Base-by-base conservation (phyloP, 345 rosid species). In the Salix viminalis region DNA sequence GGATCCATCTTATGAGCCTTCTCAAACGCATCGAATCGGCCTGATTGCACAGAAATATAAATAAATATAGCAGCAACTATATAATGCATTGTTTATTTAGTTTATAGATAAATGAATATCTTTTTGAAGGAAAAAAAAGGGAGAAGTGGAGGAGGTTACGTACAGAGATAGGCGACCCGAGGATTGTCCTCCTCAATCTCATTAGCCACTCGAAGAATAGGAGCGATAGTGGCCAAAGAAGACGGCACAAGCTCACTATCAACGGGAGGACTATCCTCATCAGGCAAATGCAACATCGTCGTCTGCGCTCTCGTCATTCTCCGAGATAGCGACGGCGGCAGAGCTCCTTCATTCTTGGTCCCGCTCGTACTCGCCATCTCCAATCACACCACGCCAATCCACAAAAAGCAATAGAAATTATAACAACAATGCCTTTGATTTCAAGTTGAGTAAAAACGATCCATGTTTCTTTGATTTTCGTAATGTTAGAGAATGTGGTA, bases 231-330 rank as follows among this genome's bases (percentile, higher is more conserved):
- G 13, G 91, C 89, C 16, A 96, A 80, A 46, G 98, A 92, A 24
- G 99, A 94, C 13, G 98, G 99, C 15, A 94, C 97, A 15, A 92
- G 87, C 85, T 96, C 97, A 76, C 99, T 96, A 65, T 96, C 99
- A 21, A 89, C 77, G 5, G 76, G 76, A 4, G 82, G 21, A 37
- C 44, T 66, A 60, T 92, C 97, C 34, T 89, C 91, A 6, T 86
- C 82, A 39, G 82, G 85, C 52, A 85, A 37, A 19, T 91, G 90
- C 30, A 83, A 76, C 87, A 84, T 50, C 91, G 81, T 86, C 1
- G 92, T 84, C 21, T 34, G 80, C 9, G 86, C 87, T 71, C 95
- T 79, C 0, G 85, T 81, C 89, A 88, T 81, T 86, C 41, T 84
- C 88, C 65, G 75, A 9, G 96, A 87, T 18, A 64, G 42, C 28